Base-by-base conservation (phyloP, 176 grass and related monocot genomes). In the Calamus simplicifolius region DNA sequence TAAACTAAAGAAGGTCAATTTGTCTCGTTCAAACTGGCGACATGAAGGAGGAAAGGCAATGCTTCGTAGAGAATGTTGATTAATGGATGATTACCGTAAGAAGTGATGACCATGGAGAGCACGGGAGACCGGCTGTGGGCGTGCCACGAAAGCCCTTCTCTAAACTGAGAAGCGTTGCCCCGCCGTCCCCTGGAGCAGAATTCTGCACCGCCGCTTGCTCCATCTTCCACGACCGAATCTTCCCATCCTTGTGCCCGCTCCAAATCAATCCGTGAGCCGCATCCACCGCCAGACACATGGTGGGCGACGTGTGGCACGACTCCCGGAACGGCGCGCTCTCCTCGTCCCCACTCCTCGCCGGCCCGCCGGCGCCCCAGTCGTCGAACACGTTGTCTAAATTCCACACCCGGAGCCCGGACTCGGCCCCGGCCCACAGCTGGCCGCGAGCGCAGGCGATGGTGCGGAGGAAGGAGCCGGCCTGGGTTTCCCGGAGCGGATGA, bases 221-320 rank as follows among this genome's bases (percentile, higher is more conserved):
- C 19, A 59, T 67, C 29, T 35, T 64, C 89, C 89, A 95, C 2
- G 69, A 72, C 68, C 84, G 71, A 57, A 95, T 77, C 70, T 64
- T 60, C 35, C 89, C 89, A 53, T 85, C 69, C 29, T 31, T 12
- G 31, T 89, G 89, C 18, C 89, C 89, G 78, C 85, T 95, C 89
- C 89, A 95, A 57, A 95, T 72, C 57, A 95, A n/a, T 25, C 72
- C 59, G 17, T 52, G 81, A 25, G 57, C 71, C 1, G 68, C 68
- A 65, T 95, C 89, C 3, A 54, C 52, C 18, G 25, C 25, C 43
- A 95, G 49, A 64, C 77, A 89, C 4, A 95, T 35, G 50, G 79
- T 78, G 4, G 74, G 68, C 3, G 71, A 0, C 31, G 78, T 85
- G 68, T 77, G 77, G 43, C 62, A 57, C 58, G 81, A 95, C 74